Evolutionary conservation across 148 eudicot species (phyloP), one percentile per base, ranked within the genome.

Genomic region (Limonium bicolor): DNA sequence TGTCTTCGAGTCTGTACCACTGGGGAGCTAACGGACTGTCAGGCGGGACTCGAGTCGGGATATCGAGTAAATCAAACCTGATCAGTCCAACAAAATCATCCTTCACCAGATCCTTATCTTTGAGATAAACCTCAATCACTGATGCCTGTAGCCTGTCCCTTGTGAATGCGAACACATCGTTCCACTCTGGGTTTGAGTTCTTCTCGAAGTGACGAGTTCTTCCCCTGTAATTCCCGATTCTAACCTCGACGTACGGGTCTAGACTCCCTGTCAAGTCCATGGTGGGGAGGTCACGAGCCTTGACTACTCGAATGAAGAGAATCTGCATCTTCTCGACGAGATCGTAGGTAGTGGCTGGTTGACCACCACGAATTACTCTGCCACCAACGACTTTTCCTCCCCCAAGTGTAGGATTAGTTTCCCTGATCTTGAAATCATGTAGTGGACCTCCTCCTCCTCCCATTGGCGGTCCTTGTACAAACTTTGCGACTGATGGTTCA

Each of bases 11-110:
- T 16, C 80, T 59, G 48, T 78, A 78, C 86, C 86, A 78, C 35
- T 78, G 67, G 0, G 86, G 86, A 20, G 86, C 86, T 44, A 78
- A 36, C 0, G 86, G 86, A 38, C 86, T 78, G 56, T 78, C 86
- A 0, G 86, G 86, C 6, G 86, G 86, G 11, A 73, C 86, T 13
- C 86, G 66, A 54, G 54, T 50, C 0, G 86, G 86, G 9, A 78
- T 63, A 55, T 78, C 86, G n/a, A 55, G 53, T 15, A 73, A 57
- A n/a, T 78, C 86, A 20, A 78, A 73, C 33, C 77, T 50, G 0
- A 70, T 66, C 10, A 67, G 12, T 25, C 86, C 86, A 17, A 78
- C 77, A 45, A 58, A 70, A 41, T 78, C 86, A 46, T 78, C 86
- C 46, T 70, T 64, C 8, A 78, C 20, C 30, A 78, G 41, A 62